These are phyloP conservation scores for Lasiosphaeria ovina DNA, from an alignment of 495 filamentous ascomycete species.

Conservation along the genomic window DNA sequence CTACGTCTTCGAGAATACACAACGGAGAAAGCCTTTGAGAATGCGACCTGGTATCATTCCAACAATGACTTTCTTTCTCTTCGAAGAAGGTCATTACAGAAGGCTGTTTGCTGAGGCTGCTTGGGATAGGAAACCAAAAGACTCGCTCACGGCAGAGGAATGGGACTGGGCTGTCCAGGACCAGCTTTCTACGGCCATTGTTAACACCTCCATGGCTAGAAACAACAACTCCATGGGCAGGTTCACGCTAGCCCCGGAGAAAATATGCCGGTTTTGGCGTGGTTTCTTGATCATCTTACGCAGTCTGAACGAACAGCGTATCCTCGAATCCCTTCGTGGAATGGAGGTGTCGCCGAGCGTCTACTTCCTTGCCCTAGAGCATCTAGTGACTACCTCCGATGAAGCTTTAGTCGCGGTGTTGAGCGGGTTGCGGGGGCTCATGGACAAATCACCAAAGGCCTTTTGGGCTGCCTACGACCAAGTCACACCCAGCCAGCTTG, in stretches of 20 bases:
- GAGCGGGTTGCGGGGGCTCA: conserved; percentile 60
- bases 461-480: conserved; percentile 86
- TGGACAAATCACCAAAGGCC: conserved; percentile 69
- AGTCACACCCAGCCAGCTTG: conserved; percentile 68
- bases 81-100: conserved; percentile 59
- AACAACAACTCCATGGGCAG: conserved; percentile 19
- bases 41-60: conserved; percentile 67
- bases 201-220: conserved; percentile 19
- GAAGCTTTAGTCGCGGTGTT: conserved; percentile 61
- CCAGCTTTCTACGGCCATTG: conserved; percentile 50
- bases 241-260: conserved; percentile 19
- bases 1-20: conserved; percentile 71
- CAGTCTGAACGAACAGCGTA: conserved; percentile 67
- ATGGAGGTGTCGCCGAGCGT: conserved; percentile 70
- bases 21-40: conserved; percentile 67
- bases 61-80: conserved; percentile 77
- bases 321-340: conserved; percentile 72
- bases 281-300: conserved; percentile 68
- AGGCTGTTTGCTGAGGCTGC: conserved; percentile 65
- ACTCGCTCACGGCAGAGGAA: conserved; percentile 57
- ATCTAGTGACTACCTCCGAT: conserved; percentile 59
- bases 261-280: conserved; percentile 68
- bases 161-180: conserved; percentile 82
- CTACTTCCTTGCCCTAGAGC: conserved; percentile 71
- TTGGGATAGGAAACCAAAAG: conserved; percentile 59